Percentiles rank a stretch among this genome's conserved stretches.
Conservation (phyloP, 345 rosid genomes). For the Ceriops decandra region DNA sequence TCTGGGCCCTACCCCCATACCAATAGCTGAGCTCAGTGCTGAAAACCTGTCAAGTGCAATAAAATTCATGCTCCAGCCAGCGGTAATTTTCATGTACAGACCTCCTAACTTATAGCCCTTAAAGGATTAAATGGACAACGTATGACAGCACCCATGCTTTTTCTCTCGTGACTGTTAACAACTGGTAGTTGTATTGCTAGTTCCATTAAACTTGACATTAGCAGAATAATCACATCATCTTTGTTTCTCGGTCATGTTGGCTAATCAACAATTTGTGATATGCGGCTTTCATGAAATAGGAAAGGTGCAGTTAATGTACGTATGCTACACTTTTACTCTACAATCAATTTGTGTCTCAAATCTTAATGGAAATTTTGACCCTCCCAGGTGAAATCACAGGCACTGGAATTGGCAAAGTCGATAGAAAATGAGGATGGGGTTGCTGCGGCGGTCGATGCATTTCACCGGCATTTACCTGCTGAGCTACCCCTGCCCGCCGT, state of each 20-base stretch:
- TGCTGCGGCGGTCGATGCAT: constrained; percentile 81
- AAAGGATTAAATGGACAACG: neutral
- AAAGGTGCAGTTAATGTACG: too few relatives aligned
- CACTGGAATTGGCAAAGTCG: constrained; percentile 62
- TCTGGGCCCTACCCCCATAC: constrained; percentile 84
- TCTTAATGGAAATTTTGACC: constrained; percentile 1
- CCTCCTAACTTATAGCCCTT: neutral
- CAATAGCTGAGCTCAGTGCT: constrained; percentile 64
- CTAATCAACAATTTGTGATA: too few relatives aligned
- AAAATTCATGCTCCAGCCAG: constrained; percentile 84
- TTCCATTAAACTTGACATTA: too few relatives aligned
- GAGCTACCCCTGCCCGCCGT: constrained; percentile 55
- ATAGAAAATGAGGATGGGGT: constrained; percentile 96
- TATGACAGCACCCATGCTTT: neutral
- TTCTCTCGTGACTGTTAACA: too few relatives aligned
- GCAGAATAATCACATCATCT: too few relatives aligned
- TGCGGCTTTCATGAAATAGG: too few relatives aligned
- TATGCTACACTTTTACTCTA: neutral
- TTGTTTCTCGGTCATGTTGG: too few relatives aligned
- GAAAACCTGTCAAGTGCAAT: constrained; percentile 80
- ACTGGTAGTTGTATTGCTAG: too few relatives aligned
- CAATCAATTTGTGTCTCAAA: neutral
- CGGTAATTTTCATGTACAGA: constrained; percentile 43
- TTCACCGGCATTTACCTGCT: constrained; percentile 76
- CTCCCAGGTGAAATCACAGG: constrained; percentile 65